Evolutionary conservation across 2,329 filamentous ascomycete genomes (phyloP), one percentile per base, ranked within the genome.

Genomic region (Talaromyces sp.): DNA sequence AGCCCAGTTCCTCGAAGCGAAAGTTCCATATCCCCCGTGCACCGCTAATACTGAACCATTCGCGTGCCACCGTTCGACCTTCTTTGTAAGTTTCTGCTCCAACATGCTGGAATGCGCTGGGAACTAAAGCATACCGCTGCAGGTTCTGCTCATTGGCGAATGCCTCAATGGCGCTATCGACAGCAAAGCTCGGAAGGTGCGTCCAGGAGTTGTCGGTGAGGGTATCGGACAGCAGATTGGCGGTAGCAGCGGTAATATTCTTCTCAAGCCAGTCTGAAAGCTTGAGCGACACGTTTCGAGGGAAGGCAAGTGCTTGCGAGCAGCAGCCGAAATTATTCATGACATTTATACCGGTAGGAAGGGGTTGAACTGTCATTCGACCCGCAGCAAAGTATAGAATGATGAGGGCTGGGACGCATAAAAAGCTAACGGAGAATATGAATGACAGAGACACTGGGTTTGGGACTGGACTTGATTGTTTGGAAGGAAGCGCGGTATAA

Each of bases 251-350:
- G 5, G 31, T 28, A 17, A 37, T 51, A 6, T 31, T 19, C 40
- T 68, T 64, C 53, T 68, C 68, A 58, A 70, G 72, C 54, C 69
- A 73, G 1, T 67, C 56, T 17, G 74, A 31, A 1, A 72, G 59
- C 10, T 66, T 62, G 8, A 58, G 58, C 2, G 68, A 61, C 41
- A 66, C 63, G 0, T 56, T 56, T n/a, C 70, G 72, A 2, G 74
- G 75, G 53, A 77, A 79, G 35, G 78, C 70, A 5, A 78, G 69
- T 1, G 66, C 76, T 65, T 80, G 77, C 1, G 72, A 72, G 60
- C 77, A 79, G 63, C 75, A 78, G 15, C 75, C 76, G 56, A 70
- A 77, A 8, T 69, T 62, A 11, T 71, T 63, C 76, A 78, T 78
- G 22, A 67, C 63, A 41, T 72, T 67, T 1, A 79, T 67, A 6